phyloP scores from a whole-genome alignment of 148 eudicot species.

The Selenicereus undatus region DNA sequence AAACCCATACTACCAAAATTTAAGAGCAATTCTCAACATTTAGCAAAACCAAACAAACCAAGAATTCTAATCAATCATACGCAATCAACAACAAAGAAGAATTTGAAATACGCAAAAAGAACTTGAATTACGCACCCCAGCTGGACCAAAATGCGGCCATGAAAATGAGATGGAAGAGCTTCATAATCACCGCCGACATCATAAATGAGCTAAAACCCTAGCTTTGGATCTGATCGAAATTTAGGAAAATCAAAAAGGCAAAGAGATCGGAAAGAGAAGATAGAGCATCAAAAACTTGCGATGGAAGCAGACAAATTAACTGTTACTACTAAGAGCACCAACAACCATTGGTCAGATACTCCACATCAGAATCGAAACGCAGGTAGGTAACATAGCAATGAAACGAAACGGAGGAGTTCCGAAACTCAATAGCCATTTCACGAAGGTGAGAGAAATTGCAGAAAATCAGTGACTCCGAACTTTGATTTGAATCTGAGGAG shows the following conservation, averaged over 20 bases:
- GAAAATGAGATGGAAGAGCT: background rate
- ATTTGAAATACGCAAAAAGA: background rate
- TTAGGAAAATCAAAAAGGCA: background rate
- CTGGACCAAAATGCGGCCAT: conserved; percentile 12
- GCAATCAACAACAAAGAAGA: background rate
- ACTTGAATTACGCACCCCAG: background rate
- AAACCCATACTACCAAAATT: background rate
- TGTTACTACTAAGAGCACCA: background rate
- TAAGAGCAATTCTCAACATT: conserved; percentile 6
- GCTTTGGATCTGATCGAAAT: conserved; percentile 23
- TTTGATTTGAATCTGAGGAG: conserved; percentile 7
- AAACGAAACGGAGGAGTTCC: background rate
- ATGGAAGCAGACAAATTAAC: conserved; percentile 11
- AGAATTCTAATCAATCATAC: background rate
- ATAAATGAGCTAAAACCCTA: conserved; percentile 8
- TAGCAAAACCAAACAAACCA: conserved; percentile 3
- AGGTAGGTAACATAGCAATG: background rate
- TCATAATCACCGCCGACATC: conserved; percentile 11
- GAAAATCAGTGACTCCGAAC: background rate
- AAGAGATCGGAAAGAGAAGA: background rate
- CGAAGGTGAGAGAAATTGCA: background rate
- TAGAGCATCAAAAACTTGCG: conserved; percentile 5
- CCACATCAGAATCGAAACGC: background rate
- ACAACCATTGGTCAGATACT: conserved; percentile 5
- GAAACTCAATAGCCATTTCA: conserved; percentile 30